These are phyloP conservation scores for Fusarium keratoplasticum DNA, from an alignment of 2,329 filamentous ascomycete species.

Conservation along the genomic window DNA sequence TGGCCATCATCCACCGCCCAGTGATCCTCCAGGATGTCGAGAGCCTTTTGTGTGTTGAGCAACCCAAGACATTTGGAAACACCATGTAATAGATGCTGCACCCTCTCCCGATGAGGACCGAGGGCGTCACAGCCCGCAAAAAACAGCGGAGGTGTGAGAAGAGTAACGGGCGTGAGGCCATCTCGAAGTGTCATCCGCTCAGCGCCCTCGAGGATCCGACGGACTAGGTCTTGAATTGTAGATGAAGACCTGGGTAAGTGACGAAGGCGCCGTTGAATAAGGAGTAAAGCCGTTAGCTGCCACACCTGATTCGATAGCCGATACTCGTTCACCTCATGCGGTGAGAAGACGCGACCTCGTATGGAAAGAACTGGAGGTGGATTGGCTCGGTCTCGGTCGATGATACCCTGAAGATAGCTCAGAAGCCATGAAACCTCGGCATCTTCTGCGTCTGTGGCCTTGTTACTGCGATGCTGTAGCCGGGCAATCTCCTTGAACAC, in stretches of 20 bases:
- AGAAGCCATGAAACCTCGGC: constrained; percentile 24
- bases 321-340: constrained; percentile 26
- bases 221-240: constrained; percentile 17
- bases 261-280: constrained; percentile 29
- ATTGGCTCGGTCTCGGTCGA: constrained; percentile 14
- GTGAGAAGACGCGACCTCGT: constrained; percentile 7
- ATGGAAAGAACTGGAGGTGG: constrained; percentile 31
- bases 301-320: constrained; percentile 33
- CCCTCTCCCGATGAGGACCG: constrained; percentile 15
- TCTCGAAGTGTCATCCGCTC: constrained; percentile 28
- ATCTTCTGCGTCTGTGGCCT: background rate
- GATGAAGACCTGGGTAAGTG: constrained; percentile 15
- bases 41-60: constrained; percentile 23
- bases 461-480: background rate
- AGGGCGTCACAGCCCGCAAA: constrained; percentile 31
- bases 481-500: constrained; percentile 36
- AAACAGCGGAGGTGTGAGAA: constrained; percentile 27
- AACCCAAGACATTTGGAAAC: constrained; percentile 25
- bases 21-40: constrained; percentile 28
- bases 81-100: constrained; percentile 23
- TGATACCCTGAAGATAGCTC: constrained; percentile 21
- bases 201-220: constrained; percentile 5
- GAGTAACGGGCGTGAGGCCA: constrained; percentile 26
- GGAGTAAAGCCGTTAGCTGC: constrained; percentile 26
- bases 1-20: constrained; percentile 20